Percentiles rank a stretch among this genome's conserved stretches.
Evolutionary conservation across 2,329 filamentous ascomycete genomes (phyloP).

Genomic region (Fusarium sp.): DNA sequence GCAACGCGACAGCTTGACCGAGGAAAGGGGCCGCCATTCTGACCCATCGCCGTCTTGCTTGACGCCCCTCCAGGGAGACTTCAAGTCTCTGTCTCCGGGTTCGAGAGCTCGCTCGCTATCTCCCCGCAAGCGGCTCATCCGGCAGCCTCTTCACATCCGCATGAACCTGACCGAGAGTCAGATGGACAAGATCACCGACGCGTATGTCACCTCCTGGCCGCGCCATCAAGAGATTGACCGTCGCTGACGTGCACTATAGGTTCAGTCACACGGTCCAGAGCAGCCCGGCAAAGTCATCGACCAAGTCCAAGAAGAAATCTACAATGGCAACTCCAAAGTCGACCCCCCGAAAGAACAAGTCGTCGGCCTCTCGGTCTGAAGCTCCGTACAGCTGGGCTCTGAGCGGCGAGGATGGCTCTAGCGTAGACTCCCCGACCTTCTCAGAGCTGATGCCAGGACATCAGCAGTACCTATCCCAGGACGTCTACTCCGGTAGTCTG

Average conservation of each 20-base stretch:
- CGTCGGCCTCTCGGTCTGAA: conserved; percentile 10
- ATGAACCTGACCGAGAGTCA: conserved; percentile 66
- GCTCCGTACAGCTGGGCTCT: conserved; percentile 18
- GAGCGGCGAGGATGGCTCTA: conserved; percentile 24
- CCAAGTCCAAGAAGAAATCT: conserved; percentile 35
- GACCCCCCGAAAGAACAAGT: conserved; percentile 37
- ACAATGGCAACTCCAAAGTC: conserved; percentile 40
- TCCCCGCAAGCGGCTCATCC: conserved; percentile 52
- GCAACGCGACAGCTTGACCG: conserved; percentile 32
- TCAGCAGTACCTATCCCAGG: conserved; percentile 27
- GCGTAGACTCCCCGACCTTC: conserved; percentile 48
- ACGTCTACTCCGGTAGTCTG: conserved; percentile 41
- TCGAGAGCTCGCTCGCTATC: conserved; percentile 55
- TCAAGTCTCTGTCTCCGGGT: conserved; percentile 54
- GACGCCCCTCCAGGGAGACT: conserved; percentile 55
- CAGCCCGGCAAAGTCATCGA: conserved; percentile 42
- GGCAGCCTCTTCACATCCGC: conserved; percentile 62
- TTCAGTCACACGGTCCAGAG: conserved; percentile 53
- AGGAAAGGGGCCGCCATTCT: conserved; percentile 42
- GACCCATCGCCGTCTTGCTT: conserved; percentile 45
- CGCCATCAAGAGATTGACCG: neutral
- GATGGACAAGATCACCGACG: conserved; percentile 64
- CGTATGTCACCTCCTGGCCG: conserved; percentile 52
- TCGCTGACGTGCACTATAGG: conserved; percentile 43
- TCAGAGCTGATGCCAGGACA: conserved; percentile 52